Base-by-base conservation (phyloP, 2,329 filamentous ascomycete genomes). In the Coniochaeta pulveracea region DNA sequence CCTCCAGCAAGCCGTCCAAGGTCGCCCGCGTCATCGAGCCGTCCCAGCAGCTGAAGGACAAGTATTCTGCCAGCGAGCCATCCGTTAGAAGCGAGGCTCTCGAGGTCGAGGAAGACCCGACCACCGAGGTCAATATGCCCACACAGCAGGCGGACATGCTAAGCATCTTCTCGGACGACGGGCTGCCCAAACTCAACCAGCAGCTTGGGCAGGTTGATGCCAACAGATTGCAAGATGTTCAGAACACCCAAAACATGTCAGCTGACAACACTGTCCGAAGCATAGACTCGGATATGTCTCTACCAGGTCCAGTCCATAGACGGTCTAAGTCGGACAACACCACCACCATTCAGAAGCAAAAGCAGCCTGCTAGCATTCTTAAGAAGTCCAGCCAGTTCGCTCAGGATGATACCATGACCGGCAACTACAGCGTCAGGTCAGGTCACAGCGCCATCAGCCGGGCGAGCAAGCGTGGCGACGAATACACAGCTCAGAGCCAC, bases 101-200 rank as follows among this genome's bases (percentile, higher is more conserved):
- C 39, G 47, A 51, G 26, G 45, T 52, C 23, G 51, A 57, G 31
- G 55, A 58, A 8, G 54, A 58, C 37, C 55, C 49, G 18, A 58
- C 55, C 8, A 49, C 47, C 28, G 51, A 57, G 37, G 46, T 58
- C 27, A 44, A 58, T 36, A 41, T 58, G 17, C 53, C 48, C 5
- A 49, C 53, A 26, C 54, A n/a, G n/a, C n/a, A 49, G 14, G 52
- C 52, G 10, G 49, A 52, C 33, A 52, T 50, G 33, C 47, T 41
- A 19, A 49, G 45, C 41, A 43, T 51, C 31, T 47, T 52, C 30
- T 24, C 30, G 41, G 47, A 48, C 21, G 40, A 44, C 27, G 47
- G 46, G 33, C 47, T 41, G 37, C 43, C 26, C 39, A 51, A 42
- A 42, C 45, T 43, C 43, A 49, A 40, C 39, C 41, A 41, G 36